Conservation (phyloP, 768 basidiomycete genomes). For the Tubosaeta brunneosetosa region DNA sequence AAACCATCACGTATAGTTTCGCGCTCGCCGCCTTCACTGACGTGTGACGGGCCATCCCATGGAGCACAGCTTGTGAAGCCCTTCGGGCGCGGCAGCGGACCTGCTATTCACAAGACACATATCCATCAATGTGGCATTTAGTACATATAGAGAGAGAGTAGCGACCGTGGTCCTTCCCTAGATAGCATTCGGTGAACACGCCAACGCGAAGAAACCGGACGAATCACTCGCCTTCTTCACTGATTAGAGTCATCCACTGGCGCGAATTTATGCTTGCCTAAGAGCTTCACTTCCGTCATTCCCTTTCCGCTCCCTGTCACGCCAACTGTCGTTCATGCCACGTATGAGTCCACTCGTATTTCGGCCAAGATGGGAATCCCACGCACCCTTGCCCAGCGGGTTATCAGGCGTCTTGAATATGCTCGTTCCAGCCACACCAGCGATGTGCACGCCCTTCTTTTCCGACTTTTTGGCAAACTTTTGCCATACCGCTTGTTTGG, state of each 20-base stretch:
- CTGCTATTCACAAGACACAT: constrained; percentile 20
- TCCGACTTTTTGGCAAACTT: constrained; percentile 94
- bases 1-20: constrained; percentile 18
- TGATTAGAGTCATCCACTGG: constrained; percentile 41
- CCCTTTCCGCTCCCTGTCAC: constrained; percentile 88
- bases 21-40: constrained; percentile 12
- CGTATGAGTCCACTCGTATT: constrained; percentile 10
- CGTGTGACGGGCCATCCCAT: constrained; percentile 9
- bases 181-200: constrained; percentile 10
- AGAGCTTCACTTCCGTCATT: constrained; percentile 71
- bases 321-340: constrained; percentile 52
- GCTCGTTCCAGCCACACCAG: constrained; percentile 81
- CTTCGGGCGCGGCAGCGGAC: constrained; percentile 6
- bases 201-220: not conserved
- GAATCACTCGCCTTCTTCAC: constrained; percentile 12
- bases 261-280: constrained; percentile 74
- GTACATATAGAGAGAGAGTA: constrained; percentile 19
- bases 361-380: constrained; percentile 16
- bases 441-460: constrained; percentile 89
- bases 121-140: constrained; percentile 11
- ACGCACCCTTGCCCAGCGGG: constrained; percentile 75
- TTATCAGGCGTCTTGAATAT: constrained; percentile 96
- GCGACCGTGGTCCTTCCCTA: constrained; percentile 15
- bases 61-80: not conserved
- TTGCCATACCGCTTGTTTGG: constrained; percentile 87